Conservation (phyloP, 78 protist genomes). For the Tieghemostelium lacteum region DNA sequence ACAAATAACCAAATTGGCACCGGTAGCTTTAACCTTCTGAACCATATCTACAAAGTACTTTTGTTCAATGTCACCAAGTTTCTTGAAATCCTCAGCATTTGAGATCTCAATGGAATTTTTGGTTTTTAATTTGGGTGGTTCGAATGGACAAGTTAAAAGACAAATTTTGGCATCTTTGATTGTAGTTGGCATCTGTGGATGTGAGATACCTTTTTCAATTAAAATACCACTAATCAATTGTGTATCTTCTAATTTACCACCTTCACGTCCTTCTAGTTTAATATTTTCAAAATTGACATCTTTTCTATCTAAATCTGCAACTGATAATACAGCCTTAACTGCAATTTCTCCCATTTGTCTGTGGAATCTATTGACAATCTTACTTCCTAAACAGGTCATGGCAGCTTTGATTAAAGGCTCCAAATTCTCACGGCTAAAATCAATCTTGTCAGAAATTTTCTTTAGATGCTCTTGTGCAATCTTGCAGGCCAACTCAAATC, state of each 20-base stretch:
- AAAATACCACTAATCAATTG: slow-evolving; percentile 97
- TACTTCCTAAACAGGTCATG: slow-evolving; percentile 97
- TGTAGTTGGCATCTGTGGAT: slow-evolving; percentile 95
- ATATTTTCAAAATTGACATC: slow-evolving; percentile 99
- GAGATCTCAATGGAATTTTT: slow-evolving; percentile 86
- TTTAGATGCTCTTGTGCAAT: slow-evolving; percentile 89
- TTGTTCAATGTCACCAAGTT: slow-evolving; percentile 92
- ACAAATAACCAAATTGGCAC: slow-evolving; percentile 97
- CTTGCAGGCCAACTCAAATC: slow-evolving; percentile 78
- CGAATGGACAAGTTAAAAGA: slow-evolving; percentile 99
- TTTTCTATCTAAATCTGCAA: slow-evolving; percentile 96
- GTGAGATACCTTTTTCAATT: slow-evolving; percentile 97
- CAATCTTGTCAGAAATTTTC: slow-evolving; percentile 80
- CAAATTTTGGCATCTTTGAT: slow-evolving; percentile 96
- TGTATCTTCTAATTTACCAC: slow-evolving; percentile 98
- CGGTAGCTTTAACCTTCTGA: slow-evolving; percentile 93
- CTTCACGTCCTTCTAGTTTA: slow-evolving; percentile 96
- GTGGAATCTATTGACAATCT: slow-evolving; percentile 94
- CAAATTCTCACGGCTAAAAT: slow-evolving; percentile 53
- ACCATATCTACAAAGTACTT: slow-evolving; percentile 94
- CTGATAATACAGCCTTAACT: slow-evolving; percentile 98
- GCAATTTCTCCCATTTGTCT: slow-evolving; percentile 96
- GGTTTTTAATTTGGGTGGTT: slow-evolving; percentile 99
- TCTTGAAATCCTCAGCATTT: slow-evolving; percentile 91
- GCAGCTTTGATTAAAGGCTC: slow-evolving; percentile 94